Percentiles rank a stretch among this genome's conserved stretches.
These are phyloP conservation scores for Solanum sparsipilum DNA, from an alignment of 257 asterid species.

Conservation along the genomic window DNA sequence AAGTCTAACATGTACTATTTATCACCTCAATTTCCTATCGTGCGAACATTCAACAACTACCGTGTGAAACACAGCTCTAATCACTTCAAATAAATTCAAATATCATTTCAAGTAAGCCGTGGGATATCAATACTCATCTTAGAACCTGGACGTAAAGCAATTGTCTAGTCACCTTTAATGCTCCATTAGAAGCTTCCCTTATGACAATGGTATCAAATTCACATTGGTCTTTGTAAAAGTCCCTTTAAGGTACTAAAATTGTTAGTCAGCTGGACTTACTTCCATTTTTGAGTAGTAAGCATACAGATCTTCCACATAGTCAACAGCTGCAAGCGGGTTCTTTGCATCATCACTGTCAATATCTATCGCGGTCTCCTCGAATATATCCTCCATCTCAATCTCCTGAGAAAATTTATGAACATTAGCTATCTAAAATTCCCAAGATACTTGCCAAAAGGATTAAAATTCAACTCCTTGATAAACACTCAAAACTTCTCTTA, in stretches of 20 bases:
- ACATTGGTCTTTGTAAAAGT: not conserved
- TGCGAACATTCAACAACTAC: not conserved
- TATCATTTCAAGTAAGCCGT: not conserved
- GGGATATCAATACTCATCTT: not conserved
- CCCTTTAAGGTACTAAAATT: not conserved
- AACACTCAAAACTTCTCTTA: not conserved
- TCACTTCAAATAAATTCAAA: not conserved
- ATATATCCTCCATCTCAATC: slow-evolving; percentile 84
- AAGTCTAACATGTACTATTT: not conserved
- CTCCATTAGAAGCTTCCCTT: not conserved
- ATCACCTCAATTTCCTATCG: not conserved
- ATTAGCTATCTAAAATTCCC: not conserved
- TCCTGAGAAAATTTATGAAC: slow-evolving; percentile 25
- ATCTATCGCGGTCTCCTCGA: slow-evolving; percentile 53
- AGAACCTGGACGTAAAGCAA: not conserved
- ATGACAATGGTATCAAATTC: not conserved
- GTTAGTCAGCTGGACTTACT: slow-evolving; percentile 20
- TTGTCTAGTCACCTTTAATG: not conserved
- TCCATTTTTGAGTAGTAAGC: slow-evolving; percentile 66
- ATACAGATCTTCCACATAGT: slow-evolving; percentile 68
- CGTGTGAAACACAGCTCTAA: not conserved
- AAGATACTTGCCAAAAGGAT: not conserved
- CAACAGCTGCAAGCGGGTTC: slow-evolving; percentile 61
- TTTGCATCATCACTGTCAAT: slow-evolving; percentile 57
- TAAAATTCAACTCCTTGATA: not conserved